Evolutionary conservation across 1,139 yeast species (phyloP), one percentile per base, ranked within the genome.

Genomic region (Geotrichum histeridarum): DNA sequence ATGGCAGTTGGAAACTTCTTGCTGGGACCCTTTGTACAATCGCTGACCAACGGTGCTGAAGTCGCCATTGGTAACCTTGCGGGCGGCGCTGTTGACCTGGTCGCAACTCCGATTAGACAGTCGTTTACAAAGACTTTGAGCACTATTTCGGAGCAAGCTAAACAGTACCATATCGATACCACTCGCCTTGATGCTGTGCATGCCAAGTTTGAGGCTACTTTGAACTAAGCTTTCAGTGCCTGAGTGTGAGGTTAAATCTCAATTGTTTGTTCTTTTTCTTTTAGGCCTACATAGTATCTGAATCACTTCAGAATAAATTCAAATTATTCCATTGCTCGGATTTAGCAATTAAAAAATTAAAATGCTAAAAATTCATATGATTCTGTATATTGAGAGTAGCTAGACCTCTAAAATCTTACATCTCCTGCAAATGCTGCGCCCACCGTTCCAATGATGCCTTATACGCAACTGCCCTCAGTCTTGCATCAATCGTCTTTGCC

Each of bases 401-500:
- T 22, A 3, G 27, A 22, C 5, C n/a, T n/a, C n/a, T n/a, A n/a
- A n/a, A 22, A 22, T 22, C 5, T 22, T 22, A 22, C 27, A 42
- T 9, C n/a, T 30, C 35, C 9, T 42, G 46, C 2, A 42, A 22
- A 30, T 42, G 46, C 17, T 42, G 46, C 36, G 58, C 56, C 69
- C 69, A 66, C 8, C 66, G 54, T 8, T 56, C 53, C 39, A 65
- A 51, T 15, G 65, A 59, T 49, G 78, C 75, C 53, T 75, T 75
- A 22, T 80, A 72, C 53, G 84, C 69, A 35, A 73, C 72, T 52
- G 74, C 72, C 64, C 81, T 84, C 44, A 74, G 69, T 1, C 67
- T 70, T 51, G 83, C 82, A 67, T 89, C 84, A 36, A 89, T 76
- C 54, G 84, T 78, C 59, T 80, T 82, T 42, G 86, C 85, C 48